Conservation (phyloP, 2,329 filamentous ascomycete species). For the Pleomassaria siparia region DNA sequence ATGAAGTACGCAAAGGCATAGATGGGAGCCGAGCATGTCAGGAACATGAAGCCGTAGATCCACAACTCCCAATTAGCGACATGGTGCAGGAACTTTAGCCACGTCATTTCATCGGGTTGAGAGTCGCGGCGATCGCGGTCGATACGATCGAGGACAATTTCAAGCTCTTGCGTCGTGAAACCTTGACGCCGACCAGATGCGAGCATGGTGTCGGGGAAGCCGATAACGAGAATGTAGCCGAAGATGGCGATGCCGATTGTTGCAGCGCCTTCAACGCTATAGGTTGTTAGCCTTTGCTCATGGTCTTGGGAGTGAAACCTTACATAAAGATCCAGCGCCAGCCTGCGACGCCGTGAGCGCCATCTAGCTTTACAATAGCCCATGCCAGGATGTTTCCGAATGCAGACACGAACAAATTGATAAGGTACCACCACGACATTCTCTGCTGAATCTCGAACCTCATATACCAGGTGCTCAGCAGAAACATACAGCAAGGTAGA, state of each 20-base stretch:
- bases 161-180: constrained; percentile 29
- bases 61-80: constrained; percentile 22
- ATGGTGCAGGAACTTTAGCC: constrained; percentile 15
- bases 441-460: constrained; percentile 37
- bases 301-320: not conserved
- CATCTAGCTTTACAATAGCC: constrained; percentile 29
- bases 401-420: constrained; percentile 22
- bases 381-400: constrained; percentile 41
- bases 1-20: constrained; percentile 29
- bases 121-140: constrained; percentile 24
- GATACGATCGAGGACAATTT: constrained; percentile 28
- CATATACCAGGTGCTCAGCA: constrained; percentile 42
- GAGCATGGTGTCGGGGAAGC: constrained; percentile 37
- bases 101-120: constrained; percentile 21
- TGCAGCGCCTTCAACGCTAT: constrained; percentile 27
- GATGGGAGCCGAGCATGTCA: constrained; percentile 20
- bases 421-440: constrained; percentile 47
- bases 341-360: constrained; percentile 23
- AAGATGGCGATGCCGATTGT: constrained; percentile 33
- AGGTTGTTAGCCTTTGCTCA: not conserved
- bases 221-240: constrained; percentile 44
- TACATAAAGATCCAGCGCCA: constrained; percentile 37
- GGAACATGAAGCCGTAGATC: constrained; percentile 25
- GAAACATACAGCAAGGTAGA: constrained; percentile 38
- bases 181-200: constrained; percentile 16